phyloP scores from a whole-genome alignment of 352 stramenopile species.

The Globisporangium lucens region DNA sequence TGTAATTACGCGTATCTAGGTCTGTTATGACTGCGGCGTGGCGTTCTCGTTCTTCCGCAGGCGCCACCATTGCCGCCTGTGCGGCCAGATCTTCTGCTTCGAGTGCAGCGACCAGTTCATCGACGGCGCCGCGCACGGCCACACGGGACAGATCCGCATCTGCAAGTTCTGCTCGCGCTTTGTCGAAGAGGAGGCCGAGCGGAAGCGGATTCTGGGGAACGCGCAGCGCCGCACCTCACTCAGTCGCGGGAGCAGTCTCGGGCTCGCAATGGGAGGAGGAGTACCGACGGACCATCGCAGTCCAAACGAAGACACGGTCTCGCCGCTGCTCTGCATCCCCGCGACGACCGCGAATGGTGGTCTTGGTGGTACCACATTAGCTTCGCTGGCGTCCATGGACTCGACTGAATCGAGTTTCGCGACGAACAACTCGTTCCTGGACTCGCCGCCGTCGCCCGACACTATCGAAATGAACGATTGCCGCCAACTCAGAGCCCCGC shows the following conservation, averaged over 20 bases:
- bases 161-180: constrained; percentile 75
- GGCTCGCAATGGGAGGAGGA: neutral
- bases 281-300: neutral
- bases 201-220: constrained; percentile 25
- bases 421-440: constrained; percentile 17
- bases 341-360: neutral
- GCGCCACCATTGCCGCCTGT: constrained; percentile 85
- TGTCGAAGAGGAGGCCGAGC: constrained; percentile 34
- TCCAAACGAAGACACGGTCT: constrained; percentile 9
- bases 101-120: constrained; percentile 81
- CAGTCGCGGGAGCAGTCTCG: constrained; percentile 14
- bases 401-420: constrained; percentile 11
- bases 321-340: constrained; percentile 12
- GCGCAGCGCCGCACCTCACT: constrained; percentile 12
- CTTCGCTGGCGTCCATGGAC: constrained; percentile 1
- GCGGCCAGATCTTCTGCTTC: constrained; percentile 84
- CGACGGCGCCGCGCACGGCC: constrained; percentile 52
- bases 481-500: constrained; percentile 3
- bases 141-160: constrained; percentile 56
- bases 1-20: constrained; percentile 24
- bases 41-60: constrained; percentile 81
- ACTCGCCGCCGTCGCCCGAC: constrained; percentile 14
- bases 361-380: neutral
- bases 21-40: constrained; percentile 79
- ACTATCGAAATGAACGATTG: neutral